A percentile compares a stretch with the other conserved stretches of the same genome.
Evolutionary conservation across 1,139 yeast species (phyloP).

Genomic region (Candida sp.): DNA sequence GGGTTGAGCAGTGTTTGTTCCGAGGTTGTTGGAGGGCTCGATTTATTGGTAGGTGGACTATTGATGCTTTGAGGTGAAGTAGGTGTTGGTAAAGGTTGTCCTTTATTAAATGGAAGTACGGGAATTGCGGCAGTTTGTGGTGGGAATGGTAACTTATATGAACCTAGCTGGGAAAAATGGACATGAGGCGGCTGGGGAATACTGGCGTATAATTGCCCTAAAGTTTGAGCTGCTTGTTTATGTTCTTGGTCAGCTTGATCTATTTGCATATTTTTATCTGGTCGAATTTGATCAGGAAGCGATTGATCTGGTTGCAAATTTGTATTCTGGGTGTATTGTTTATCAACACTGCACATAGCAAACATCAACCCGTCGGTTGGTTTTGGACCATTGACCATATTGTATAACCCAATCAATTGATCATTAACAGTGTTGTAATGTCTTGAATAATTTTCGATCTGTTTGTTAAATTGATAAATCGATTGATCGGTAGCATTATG

Average conservation of each 20-base stretch:
- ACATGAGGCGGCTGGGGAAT: not conserved
- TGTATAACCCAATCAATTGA: not conserved
- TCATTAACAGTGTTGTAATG: not conserved
- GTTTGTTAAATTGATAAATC: not conserved
- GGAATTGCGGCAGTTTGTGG: not conserved
- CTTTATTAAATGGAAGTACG: too few species aligned
- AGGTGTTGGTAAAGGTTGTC: not conserved
- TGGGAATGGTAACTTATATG: not conserved
- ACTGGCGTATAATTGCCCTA: not conserved
- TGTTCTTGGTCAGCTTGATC: not conserved
- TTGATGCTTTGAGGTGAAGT: not conserved
- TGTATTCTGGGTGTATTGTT: too few species aligned
- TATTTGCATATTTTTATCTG: not conserved
- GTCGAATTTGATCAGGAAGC: not conserved
- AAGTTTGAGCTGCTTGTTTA: not conserved
- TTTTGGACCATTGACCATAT: not conserved
- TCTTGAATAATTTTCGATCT: not conserved
- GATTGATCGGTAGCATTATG: not conserved
- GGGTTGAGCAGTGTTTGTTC: too few species aligned
- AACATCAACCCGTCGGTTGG: too few species aligned
- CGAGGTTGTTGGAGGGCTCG: not conserved
- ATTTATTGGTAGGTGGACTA: not conserved
- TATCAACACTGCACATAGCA: too few species aligned
- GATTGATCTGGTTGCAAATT: not conserved
- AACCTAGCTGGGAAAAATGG: not conserved